These are phyloP conservation scores for Talaromyces sp. DNA, from an alignment of 2,329 filamentous ascomycete genomes.

Conservation along the genomic window DNA sequence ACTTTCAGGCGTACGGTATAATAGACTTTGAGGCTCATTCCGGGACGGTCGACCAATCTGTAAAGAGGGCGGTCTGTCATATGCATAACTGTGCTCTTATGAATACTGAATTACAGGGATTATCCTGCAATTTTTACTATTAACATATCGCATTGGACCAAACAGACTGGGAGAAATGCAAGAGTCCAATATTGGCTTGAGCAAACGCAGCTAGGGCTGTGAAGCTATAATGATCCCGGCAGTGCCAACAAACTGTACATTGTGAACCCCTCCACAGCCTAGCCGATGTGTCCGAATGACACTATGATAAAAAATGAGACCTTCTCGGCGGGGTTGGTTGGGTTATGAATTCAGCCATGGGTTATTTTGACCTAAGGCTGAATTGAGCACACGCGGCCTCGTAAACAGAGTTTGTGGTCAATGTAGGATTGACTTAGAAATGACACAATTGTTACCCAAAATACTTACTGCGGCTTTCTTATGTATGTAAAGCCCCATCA, in stretches of 20 bases:
- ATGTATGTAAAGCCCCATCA: background rate
- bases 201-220: background rate
- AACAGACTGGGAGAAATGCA: background rate
- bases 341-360: background rate
- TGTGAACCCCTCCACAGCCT: background rate
- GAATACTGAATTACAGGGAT: background rate
- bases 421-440: background rate
- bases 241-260: conserved; percentile 7
- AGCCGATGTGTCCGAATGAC: background rate
- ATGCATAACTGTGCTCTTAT: conserved; percentile 1
- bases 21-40: conserved; percentile 7
- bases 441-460: background rate
- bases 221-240: background rate
- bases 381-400: background rate
- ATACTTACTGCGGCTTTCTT: background rate
- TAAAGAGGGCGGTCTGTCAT: background rate
- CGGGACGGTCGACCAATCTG: background rate
- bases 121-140: background rate
- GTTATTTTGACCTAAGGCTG: background rate
- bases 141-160: background rate
- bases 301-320: background rate
- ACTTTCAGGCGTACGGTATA: background rate
- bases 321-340: background rate
- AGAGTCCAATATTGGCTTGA: background rate
- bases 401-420: background rate